Base-by-base conservation (phyloP, 2,329 filamentous ascomycete genomes). In the Passalora sequoiae region DNA sequence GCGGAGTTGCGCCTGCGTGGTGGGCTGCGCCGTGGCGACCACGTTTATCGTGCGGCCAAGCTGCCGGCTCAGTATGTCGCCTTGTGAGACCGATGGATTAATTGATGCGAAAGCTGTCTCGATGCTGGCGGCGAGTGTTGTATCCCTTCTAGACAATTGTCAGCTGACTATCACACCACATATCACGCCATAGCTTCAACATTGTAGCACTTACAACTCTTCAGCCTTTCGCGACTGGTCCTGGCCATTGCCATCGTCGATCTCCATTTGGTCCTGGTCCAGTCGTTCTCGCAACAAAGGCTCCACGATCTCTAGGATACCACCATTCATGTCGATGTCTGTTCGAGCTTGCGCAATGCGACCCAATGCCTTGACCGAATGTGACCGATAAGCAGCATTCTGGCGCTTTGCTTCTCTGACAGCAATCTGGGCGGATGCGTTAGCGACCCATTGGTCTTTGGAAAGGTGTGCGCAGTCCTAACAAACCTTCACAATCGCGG, bases 361-460 rank as follows among this genome's bases (percentile, higher is more conserved):
- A 59, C 86, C 89, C 4, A 96, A 70, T 24, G 79, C 81, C 42
- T 71, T 70, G 50, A 95, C 77, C 1, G 86, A 86, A 63, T 86
- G 75, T 15, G 84, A 83, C 10, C 86, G 80, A 65, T 97, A 98
- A 6, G 73, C 72, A n/a, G 81, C 78, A 59, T 96, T 96, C 60
- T 89, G 91, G 22, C 92, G 79, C 70, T 92, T 96, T 6, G 89
- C 89, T 73, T 98, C 92, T 44, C 91, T 78, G 12, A 91, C 64
- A 4, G 78, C 78, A 52, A 95, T 84, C 75, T 89, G 49, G 40
- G 25, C 24, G 24, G 19, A n/a, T 19, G 30, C 38, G 40, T 36
- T 10, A 19, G 15, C 27, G 22, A 31, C 21, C n/a, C n/a, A n/a
- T n/a, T n/a, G n/a, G n/a, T n/a, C n/a, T n/a, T n/a, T n/a, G n/a